Base-by-base conservation (phyloP, 345 rosid genomes). In the Lagerstroemia speciosa region DNA sequence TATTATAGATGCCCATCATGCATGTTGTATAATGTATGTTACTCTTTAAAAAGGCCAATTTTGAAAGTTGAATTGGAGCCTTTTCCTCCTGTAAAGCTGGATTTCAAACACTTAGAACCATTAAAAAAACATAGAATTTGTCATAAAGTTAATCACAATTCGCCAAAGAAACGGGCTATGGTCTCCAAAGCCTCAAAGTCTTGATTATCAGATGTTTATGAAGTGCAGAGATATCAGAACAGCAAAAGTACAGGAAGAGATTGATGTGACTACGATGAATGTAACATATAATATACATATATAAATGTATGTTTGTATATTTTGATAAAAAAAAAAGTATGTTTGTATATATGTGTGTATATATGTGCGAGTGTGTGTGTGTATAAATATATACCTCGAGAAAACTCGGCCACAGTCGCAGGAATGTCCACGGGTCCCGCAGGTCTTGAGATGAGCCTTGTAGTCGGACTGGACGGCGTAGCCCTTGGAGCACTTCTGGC, bases 331-430 rank as follows among this genome's bases (percentile, higher is more conserved):
- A n/a, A n/a, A n/a, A n/a, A n/a, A n/a, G n/a, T n/a, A n/a, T n/a
- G n/a, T n/a, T n/a, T n/a, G n/a, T n/a, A n/a, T n/a, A n/a, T n/a
- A n/a, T n/a, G n/a, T n/a, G n/a, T n/a, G n/a, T n/a, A n/a, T n/a
- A n/a, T n/a, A n/a, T n/a, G n/a, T n/a, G n/a, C n/a, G n/a, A n/a
- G n/a, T n/a, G n/a, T n/a, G n/a, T 45, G 22, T 36, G 22, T 8
- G 8, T 37, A 26, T 12, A 50, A 6, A 46, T 37, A 24, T 50
- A 22, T 70, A 89, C 98, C 98, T 93, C 48, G 98, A 93, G 75
- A 93, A 93, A 69, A 93, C 98, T 30, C 94, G 89, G 69, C 98
- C 98, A 53, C 98, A 93, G 70, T 93, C 98, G 67, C 98, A 93
- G 34, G 98, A 93, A 74, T 93, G 98, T 74, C 98, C 98, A 24